Percentiles rank a stretch among this genome's conserved stretches.
Conservation (phyloP, 208 protist genomes). For the Crithidia bombi region DNA sequence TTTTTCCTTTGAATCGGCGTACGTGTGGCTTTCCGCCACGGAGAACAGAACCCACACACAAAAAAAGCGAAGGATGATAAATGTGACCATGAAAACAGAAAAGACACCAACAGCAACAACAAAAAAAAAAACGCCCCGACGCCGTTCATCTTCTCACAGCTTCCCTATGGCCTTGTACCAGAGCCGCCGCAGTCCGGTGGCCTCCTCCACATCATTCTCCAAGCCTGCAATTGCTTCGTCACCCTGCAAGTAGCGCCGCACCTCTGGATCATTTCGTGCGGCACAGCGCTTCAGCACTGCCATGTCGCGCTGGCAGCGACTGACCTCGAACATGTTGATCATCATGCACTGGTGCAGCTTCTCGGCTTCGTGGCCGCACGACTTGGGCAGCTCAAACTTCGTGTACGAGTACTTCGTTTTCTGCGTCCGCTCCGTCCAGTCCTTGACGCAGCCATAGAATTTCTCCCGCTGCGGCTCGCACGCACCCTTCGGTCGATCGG, state of each 20-base stretch:
- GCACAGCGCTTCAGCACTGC: constrained; percentile 78
- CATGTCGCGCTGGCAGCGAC: constrained; percentile 74
- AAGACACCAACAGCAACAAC: constrained; percentile 2
- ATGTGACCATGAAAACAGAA: constrained; percentile 10
- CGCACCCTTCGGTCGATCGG: constrained; percentile 68
- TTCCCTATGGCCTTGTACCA: constrained; percentile 89
- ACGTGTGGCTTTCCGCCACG: no score
- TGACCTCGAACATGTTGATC: constrained; percentile 89
- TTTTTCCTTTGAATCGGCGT: no score
- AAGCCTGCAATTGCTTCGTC: constrained; percentile 55
- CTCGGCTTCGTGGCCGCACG: constrained; percentile 75
- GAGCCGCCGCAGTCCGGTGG: constrained; percentile 58
- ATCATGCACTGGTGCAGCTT: constrained; percentile 91
- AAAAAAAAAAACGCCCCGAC: neutral
- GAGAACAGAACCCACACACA: neutral
- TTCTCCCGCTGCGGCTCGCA: constrained; percentile 68
- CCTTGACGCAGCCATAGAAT: constrained; percentile 86
- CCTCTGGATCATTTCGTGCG: constrained; percentile 51
- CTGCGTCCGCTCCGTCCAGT: constrained; percentile 61
- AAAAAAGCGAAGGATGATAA: neutral
- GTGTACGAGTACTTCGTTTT: constrained; percentile 54
- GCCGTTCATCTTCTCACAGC: no score
- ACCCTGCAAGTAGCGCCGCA: constrained; percentile 55
- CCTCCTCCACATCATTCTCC: constrained; percentile 52
- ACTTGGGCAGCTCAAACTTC: constrained; percentile 58